Conservation (phyloP, 192 early-diverging fungal species). For the Backusella parvicylindrica region DNA sequence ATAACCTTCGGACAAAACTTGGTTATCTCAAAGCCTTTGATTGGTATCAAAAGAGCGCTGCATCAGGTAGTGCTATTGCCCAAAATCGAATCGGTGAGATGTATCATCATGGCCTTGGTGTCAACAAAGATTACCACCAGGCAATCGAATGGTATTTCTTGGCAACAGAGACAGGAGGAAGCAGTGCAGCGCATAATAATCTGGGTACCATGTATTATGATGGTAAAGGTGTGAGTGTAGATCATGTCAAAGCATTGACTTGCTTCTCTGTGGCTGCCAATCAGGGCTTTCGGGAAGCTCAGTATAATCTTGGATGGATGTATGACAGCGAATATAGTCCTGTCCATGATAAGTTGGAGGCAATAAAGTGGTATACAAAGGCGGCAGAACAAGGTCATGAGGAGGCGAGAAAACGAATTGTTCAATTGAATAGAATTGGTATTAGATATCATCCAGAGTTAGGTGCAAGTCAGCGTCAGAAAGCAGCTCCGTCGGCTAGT, state of each 20-base stretch:
- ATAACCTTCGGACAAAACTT: not conserved
- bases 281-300: not conserved
- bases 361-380: not conserved
- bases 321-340: not conserved
- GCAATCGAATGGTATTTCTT: not conserved
- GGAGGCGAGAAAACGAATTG: not conserved
- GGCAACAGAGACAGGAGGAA: not conserved
- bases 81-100: not conserved
- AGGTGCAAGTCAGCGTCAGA: not conserved
- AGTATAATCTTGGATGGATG: not conserved
- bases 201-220: not conserved
- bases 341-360: not conserved
- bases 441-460: not conserved
- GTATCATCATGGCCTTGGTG: not conserved
- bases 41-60: not conserved
- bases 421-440: not conserved
- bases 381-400: not conserved
- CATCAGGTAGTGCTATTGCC: not conserved
- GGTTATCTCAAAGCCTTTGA: not conserved
- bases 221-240: not conserved
- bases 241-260: not conserved
- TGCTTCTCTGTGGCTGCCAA: not conserved
- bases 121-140: not conserved
- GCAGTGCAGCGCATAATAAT: not conserved
- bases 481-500: not conserved